Evolutionary conservation across 164 flowering plant genomes (phyloP).

Genomic region (Stephania cephalantha): DNA sequence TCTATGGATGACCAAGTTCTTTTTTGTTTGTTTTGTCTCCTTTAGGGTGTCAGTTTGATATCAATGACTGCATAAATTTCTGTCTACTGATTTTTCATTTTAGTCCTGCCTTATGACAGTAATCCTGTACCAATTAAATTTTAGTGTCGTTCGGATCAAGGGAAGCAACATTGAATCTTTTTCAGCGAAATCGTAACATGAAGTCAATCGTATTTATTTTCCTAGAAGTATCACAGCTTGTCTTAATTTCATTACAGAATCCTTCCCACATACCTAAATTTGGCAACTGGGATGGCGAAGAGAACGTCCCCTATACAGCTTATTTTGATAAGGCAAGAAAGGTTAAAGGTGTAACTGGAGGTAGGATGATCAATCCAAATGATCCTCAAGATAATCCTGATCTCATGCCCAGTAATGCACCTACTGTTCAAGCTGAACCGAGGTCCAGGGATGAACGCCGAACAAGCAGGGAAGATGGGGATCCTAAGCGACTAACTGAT

Average conservation of each 20-base stretch:
- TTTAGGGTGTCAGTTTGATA: too few relatives aligned
- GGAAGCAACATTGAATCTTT: neutral
- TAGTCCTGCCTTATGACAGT: neutral
- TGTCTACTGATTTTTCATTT: neutral
- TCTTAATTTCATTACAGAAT: slow-evolving; percentile 29
- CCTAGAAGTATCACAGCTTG: slow-evolving; percentile 3
- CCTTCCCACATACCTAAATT: slow-evolving; percentile 69
- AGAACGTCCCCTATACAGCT: slow-evolving; percentile 69
- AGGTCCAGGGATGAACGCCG: slow-evolving; percentile 26
- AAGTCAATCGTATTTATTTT: neutral
- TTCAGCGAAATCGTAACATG: neutral
- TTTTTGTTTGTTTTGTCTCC: too few relatives aligned
- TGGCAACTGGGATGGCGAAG: slow-evolving; percentile 80
- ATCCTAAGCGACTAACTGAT: slow-evolving; percentile 22
- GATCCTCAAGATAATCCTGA: slow-evolving; percentile 66
- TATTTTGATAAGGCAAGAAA: slow-evolving; percentile 81
- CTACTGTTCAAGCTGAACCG: slow-evolving; percentile 22
- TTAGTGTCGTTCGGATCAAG: neutral
- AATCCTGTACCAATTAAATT: neutral
- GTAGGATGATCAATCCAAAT: slow-evolving; percentile 59
- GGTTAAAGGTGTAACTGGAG: slow-evolving; percentile 44
- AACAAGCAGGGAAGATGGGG: slow-evolving; percentile 46
- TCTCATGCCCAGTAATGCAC: slow-evolving; percentile 21
- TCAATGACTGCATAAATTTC: too few relatives aligned
- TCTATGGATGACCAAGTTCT: neutral